phyloP scores from a whole-genome alignment of 192 early-diverging fungal genomes.

The Linnemannia zychae region DNA sequence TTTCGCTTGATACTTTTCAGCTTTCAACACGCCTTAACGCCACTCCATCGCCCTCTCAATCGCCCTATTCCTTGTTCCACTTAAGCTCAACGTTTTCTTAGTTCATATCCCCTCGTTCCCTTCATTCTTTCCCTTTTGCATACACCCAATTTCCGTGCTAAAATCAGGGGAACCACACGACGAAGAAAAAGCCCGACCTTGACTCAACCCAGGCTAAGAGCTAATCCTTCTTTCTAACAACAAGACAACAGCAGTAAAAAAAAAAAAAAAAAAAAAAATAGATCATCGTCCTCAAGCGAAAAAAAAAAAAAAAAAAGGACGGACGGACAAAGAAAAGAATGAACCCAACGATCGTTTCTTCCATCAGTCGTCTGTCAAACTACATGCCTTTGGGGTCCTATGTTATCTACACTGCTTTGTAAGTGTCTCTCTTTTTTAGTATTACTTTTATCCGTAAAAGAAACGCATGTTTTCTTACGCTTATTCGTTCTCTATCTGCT shows the following conservation, averaged over 20 bases:
- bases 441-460: background rate
- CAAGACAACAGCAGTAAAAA: background rate
- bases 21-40: background rate
- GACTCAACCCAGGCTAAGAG: too few species aligned
- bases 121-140: background rate
- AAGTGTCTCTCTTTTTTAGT: constrained; percentile 3
- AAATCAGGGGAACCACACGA: background rate
- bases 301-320: background rate
- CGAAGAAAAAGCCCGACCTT: background rate
- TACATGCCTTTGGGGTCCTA: constrained; percentile 54
- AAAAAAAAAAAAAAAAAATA: background rate
- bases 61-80: background rate
- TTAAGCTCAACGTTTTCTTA: background rate
- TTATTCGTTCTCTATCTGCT: background rate
- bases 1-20: background rate
- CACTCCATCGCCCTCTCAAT: background rate
- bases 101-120: background rate
- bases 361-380: constrained; percentile 48
- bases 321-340: background rate
- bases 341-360: constrained; percentile 46
- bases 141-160: background rate
- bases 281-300: too few species aligned
- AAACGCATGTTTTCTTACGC: background rate
- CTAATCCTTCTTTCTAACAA: background rate
- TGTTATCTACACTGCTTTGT: constrained; percentile 57